Evolutionary conservation across 345 rosid genomes (phyloP), one percentile per base, ranked within the genome.

Genomic region (Pugionium cornutum): DNA sequence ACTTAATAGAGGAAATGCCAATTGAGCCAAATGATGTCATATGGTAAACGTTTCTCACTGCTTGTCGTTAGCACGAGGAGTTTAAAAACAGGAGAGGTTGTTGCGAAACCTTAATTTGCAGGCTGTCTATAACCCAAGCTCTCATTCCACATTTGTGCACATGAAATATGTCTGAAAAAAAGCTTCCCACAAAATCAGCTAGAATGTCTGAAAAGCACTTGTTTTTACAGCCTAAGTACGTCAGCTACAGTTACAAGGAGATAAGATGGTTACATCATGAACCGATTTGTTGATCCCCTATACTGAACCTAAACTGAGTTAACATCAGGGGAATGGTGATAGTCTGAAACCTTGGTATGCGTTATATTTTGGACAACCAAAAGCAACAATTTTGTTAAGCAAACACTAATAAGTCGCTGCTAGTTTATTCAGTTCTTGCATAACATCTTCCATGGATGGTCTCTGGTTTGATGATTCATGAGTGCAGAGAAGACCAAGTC

Each of bases 401-500:
- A 9, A 48, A 58, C 52, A 34, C 77, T 73, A 76, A 48, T 73
- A 62, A 62, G 62, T 74, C 35, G 68, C 43, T 4, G 69, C 59
- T n/a, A 68, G 75, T 60, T 66, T 68, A 44, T 72, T 65, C 39
- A 94, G 74, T 73, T 88, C 97, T 49, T 79, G 83, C 67, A 88
- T 63, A 74, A 94, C 86, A 48, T 66, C 69, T 70, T 82, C 91
- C 75, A 91, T 83, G 9, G 77, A 69, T 5, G 95, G 99, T 77
- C 99, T 88, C 60, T 70, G 81, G 69, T 34, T 58, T 2, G 99
- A 83, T 67, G 84, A 80, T 61, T 94, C 97, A 41, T 78, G 83
- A 55, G 85, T 84, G 81, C 99, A 90, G 46, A 82, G 84, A 48
- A 78, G 75, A 4, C 86, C 97, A 41, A 91, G 72, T 70, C 67